Evolutionary conservation across 345 rosid genomes (phyloP), one percentile per base, ranked within the genome.

Genomic region (Pistacia vera): DNA sequence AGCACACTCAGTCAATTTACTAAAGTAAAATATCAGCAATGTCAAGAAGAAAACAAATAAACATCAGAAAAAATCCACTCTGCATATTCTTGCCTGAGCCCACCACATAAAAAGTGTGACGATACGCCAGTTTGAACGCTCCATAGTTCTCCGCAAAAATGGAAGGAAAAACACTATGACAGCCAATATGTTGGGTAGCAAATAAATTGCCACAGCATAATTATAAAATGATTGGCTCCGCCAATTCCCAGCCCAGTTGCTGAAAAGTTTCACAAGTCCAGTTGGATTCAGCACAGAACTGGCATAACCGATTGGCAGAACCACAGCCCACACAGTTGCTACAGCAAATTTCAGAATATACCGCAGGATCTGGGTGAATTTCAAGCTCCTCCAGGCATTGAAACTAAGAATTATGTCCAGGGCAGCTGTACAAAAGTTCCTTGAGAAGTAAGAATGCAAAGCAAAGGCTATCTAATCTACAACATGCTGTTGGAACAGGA

Each of bases 101-200:
- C 99, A 96, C 99, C 99, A 96, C 94, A 94, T 89, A 67, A 92
- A 66, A 66, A 94, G 71, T 73, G 95, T 96, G 70, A 91, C 57
- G 70, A 93, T 89, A 71, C 84, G 83, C 88, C 82, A 85, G 78
- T 95, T 96, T 64, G 99, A 96, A 58, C 87, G 89, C 87, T 96
- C 99, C 95, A 94, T 91, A 44, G 75, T 72, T 80, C 89, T 89
- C 83, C 97, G 89, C 56, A 92, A 46, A 76, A 86, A 87, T 71
- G 97, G 99, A 85, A 90, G 82, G 58, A 91, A 80, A 87, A 94
- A 96, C 66, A 96, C 38, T 41, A 88, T 30, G 75, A 91, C 90
- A 76, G 97, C 93, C 77, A 96, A 72, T 61, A 90, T 63, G 77
- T 90, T 91, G 70, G 99, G 98, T 74, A 92, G 72, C 86, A 92